Conservation (phyloP, 2,329 filamentous ascomycete genomes). For the Aplosporella prunicola region DNA sequence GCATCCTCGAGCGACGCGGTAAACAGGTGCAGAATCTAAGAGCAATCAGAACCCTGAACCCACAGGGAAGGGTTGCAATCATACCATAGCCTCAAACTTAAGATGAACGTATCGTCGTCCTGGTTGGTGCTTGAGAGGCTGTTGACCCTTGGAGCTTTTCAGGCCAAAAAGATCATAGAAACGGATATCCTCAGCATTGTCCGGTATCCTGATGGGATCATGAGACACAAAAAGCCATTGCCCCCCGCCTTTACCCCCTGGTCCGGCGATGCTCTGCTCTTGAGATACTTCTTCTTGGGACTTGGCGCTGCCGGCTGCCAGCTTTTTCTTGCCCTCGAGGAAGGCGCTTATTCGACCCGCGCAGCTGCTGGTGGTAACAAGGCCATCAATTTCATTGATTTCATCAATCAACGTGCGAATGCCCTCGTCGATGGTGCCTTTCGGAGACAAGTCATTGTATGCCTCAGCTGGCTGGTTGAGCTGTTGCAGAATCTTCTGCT, state of each 20-base stretch:
- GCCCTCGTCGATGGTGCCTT: slow-evolving; percentile 72
- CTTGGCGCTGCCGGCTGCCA: slow-evolving; percentile 12
- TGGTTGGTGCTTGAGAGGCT: slow-evolving; percentile 16
- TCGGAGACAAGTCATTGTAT: slow-evolving; percentile 79
- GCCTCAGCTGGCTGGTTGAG: slow-evolving; percentile 58
- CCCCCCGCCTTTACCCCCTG: slow-evolving; percentile 79
- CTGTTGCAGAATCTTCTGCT: slow-evolving; percentile 61
- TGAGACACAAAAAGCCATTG: slow-evolving; percentile 85
- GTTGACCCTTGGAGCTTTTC: slow-evolving; percentile 3
- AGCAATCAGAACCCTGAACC: slow-evolving; percentile 16
- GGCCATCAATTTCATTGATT: slow-evolving; percentile 64
- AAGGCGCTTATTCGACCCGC: slow-evolving; percentile 82
- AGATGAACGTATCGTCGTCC: slow-evolving; percentile 56
- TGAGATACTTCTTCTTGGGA: slow-evolving; percentile 14
- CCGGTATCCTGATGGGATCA: slow-evolving; percentile 47
- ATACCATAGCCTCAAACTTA: slow-evolving; percentile 92
- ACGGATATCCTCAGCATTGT: slow-evolving; percentile 10
- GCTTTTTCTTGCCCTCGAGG: slow-evolving; percentile 60
- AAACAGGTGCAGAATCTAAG: slow-evolving; percentile 78
- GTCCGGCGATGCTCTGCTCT: slow-evolving; percentile 42
- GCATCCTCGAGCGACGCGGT: slow-evolving; percentile 66
- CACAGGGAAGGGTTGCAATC: slow-evolving; percentile 19
- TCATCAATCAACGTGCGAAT: slow-evolving; percentile 69
- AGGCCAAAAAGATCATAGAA: slow-evolving; percentile 33
- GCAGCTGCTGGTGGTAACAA: slow-evolving; percentile 90